Evolutionary conservation across 169 alveolate species (phyloP).

Genomic region (Cryptosporidium canis): DNA sequence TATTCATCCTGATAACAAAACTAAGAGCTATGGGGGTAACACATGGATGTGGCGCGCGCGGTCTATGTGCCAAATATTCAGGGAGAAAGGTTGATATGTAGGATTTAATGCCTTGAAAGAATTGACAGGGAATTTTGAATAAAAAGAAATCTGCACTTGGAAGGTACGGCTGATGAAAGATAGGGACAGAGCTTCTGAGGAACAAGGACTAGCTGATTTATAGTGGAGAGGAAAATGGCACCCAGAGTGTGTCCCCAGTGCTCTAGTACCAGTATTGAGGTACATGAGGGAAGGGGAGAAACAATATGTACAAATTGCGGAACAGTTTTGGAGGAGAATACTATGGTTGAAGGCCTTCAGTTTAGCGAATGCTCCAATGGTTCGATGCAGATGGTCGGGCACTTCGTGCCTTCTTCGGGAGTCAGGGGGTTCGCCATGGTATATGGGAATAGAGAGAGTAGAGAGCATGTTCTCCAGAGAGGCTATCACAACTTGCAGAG

Average conservation of each 20-base stretch:
- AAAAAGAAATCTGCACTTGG: not conserved
- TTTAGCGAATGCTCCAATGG: conserved; percentile 85
- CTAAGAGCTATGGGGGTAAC: not conserved
- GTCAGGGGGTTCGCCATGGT: conserved; percentile 82
- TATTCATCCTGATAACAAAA: not conserved
- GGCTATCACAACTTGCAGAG: conserved; percentile 86
- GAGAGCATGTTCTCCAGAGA: conserved; percentile 83
- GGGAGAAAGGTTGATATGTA: not conserved
- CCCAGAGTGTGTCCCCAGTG: conserved; percentile 68
- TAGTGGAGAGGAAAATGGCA: not conserved
- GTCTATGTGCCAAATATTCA: not conserved
- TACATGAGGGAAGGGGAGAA: conserved; percentile 85
- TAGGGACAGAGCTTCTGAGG: not conserved
- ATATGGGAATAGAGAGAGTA: conserved; percentile 82
- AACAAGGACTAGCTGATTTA: not conserved
- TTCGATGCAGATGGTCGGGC: conserved; percentile 83
- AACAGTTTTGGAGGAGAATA: conserved; percentile 86
- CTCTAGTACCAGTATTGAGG: conserved; percentile 57
- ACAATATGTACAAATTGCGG: conserved; percentile 87
- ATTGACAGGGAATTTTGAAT: not conserved
- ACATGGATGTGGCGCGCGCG: not conserved
- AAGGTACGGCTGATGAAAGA: not conserved
- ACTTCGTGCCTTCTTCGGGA: conserved; percentile 85
- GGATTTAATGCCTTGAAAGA: not conserved
- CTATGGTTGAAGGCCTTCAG: conserved; percentile 84